Base-by-base conservation (phyloP, 371 early-diverging fungal genomes). In the Mucor plumbeus region DNA sequence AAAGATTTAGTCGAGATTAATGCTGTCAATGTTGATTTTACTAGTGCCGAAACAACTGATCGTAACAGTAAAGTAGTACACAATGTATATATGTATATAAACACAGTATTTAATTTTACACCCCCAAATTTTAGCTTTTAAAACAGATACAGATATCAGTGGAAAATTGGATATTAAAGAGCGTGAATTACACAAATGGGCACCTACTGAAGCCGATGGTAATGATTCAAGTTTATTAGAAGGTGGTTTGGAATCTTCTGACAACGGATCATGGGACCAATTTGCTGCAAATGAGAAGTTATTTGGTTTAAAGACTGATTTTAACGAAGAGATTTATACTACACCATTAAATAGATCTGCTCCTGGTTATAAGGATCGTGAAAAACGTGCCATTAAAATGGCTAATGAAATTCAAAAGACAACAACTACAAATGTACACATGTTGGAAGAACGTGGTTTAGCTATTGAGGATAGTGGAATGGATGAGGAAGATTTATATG, bases 271-370 rank as follows among this genome's bases (percentile, higher is more conserved):
- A 31, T 99, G 99, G 99, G 97, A 99, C 82, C 99, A 99, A 77
- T 99, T 99, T 87, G 95, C 92, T n/a, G 95, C 87, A 5, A 99
- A 99, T 73, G 95, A 97, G 74, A 79, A 86, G 66, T 81, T 95
- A 50, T 99, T 99, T 88, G 99, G 99, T 1, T 86, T 99, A 60
- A 94, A 87, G 33, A 94, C 98, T 1, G 95, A 96, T 74, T 99
- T 94, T 82, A 87, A 99, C 69, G 99, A 99, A 69, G 94, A 95
- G 55, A 70, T 97, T 3, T 99, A 99, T 77, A 99, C 99, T 2
- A 98, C 98, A 0, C 88, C 83, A 19, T 78, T 99, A 58, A 97
- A 99, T 77, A 86, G 93, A 66, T 84, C 86, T 7, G 89, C 88
- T 21, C 90, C 96, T 8, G 92, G 92, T 60, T 99, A 84, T 76